Evolutionary conservation across 148 eudicot genomes (phyloP).

Genomic region (Hydrangea macrophylla): DNA sequence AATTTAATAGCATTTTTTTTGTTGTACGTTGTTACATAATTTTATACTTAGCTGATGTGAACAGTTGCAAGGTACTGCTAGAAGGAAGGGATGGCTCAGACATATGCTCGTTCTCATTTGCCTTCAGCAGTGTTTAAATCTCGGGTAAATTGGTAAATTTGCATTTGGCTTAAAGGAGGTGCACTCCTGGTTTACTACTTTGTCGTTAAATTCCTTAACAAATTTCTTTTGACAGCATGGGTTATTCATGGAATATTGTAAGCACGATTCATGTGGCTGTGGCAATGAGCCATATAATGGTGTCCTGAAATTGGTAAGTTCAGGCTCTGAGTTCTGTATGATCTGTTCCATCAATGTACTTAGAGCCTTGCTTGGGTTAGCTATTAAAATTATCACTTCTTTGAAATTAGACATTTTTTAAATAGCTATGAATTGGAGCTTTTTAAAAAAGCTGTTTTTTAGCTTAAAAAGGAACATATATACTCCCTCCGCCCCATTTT

Average conservation of each 20-base stretch:
- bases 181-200: background rate
- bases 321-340: too few relatives aligned
- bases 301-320: constrained; percentile 55
- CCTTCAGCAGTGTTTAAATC: constrained; percentile 36
- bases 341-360: too few relatives aligned
- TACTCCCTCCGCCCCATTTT: too few relatives aligned
- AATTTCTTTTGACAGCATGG: constrained; percentile 47
- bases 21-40: constrained; percentile 4
- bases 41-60: constrained; percentile 35
- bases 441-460: too few relatives aligned
- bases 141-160: constrained; percentile 43
- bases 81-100: constrained; percentile 74
- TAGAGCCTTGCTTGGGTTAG: too few relatives aligned
- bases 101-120: constrained; percentile 54
- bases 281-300: constrained; percentile 27
- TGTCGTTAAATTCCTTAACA: constrained; percentile 9
- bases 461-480: too few relatives aligned
- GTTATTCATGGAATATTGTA: constrained; percentile 58
- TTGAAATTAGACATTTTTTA: too few relatives aligned
- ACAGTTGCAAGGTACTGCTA: constrained; percentile 48
- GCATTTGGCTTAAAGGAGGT: constrained; percentile 3
- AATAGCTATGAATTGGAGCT: too few relatives aligned
- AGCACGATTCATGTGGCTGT: constrained; percentile 55
- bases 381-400: too few relatives aligned
- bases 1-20: background rate